phyloP scores from a whole-genome alignment of 2,329 filamentous ascomycete species.

The Xylariaceae sp. region DNA sequence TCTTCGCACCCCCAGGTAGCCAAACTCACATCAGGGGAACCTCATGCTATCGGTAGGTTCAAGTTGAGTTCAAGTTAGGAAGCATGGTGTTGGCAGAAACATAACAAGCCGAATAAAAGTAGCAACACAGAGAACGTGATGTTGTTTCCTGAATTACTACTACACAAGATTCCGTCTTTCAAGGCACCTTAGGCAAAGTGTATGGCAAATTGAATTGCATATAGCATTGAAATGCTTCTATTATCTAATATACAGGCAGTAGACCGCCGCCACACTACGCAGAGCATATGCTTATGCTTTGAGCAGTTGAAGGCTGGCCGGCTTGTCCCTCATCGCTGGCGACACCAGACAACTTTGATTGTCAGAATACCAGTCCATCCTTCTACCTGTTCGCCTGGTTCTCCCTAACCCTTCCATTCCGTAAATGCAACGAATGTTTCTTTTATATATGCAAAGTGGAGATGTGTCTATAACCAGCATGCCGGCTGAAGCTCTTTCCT shows the following conservation, averaged over 20 bases:
- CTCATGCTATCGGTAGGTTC: too few relatives aligned
- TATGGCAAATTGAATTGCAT: too few relatives aligned
- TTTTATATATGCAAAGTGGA: slow-evolving; percentile 54
- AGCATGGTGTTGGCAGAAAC: too few relatives aligned
- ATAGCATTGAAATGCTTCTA: background rate
- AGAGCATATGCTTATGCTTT: background rate
- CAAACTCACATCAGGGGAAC: too few relatives aligned
- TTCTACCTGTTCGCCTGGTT: slow-evolving; percentile 5
- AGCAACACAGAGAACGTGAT: too few relatives aligned
- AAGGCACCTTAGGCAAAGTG: too few relatives aligned
- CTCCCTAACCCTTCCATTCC: slow-evolving; percentile 15
- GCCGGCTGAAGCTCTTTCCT: slow-evolving; percentile 36
- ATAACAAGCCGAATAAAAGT: too few relatives aligned
- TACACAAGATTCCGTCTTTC: too few relatives aligned
- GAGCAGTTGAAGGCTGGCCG: background rate
- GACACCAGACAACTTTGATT: slow-evolving; percentile 14
- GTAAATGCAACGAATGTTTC: slow-evolving; percentile 30
- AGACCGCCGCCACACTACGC: background rate
- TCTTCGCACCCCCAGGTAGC: too few relatives aligned
- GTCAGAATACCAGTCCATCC: slow-evolving; percentile 7
- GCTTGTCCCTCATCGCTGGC: slow-evolving; percentile 2
- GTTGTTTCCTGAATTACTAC: too few relatives aligned
- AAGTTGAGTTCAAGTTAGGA: too few relatives aligned
- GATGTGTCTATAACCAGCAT: slow-evolving; percentile 53
- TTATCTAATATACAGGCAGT: slow-evolving; percentile 21